phyloP scores from a whole-genome alignment of 495 filamentous ascomycete species.

The Tuber calosporum region DNA sequence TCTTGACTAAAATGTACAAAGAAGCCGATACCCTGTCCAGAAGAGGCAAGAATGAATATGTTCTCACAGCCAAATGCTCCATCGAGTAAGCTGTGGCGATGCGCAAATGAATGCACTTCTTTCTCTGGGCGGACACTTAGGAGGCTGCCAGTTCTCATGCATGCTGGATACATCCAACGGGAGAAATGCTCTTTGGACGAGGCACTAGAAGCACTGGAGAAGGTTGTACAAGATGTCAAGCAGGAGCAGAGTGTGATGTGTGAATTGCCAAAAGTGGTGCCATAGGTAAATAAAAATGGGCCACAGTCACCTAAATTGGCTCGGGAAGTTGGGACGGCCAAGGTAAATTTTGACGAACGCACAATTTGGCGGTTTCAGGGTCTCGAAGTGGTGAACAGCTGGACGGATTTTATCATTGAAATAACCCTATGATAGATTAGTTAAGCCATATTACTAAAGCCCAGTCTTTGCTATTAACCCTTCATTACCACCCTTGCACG shows the following conservation, averaged over 20 bases:
- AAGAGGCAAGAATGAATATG: slow-evolving; percentile 36
- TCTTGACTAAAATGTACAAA: slow-evolving; percentile 7
- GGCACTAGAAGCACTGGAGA: slow-evolving; percentile 36
- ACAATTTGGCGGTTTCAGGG: not conserved
- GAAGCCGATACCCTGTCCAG: slow-evolving; percentile 28
- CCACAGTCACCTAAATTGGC: not conserved
- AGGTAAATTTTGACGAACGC: not conserved
- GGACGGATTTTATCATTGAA: not conserved
- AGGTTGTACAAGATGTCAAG: slow-evolving; percentile 29
- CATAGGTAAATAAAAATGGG: not conserved
- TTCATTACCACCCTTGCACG: not conserved
- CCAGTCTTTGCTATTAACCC: not conserved
- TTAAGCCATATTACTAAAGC: not conserved
- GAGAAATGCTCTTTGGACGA: slow-evolving; percentile 29
- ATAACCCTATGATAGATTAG: not conserved
- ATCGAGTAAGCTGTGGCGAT: slow-evolving; percentile 38
- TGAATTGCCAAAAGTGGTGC: not conserved
- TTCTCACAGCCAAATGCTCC: slow-evolving; percentile 35
- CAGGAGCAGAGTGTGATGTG: not conserved
- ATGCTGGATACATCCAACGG: slow-evolving; percentile 38
- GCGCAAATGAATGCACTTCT: slow-evolving; percentile 25
- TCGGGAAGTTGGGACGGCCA: not conserved
- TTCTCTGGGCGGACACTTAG: slow-evolving; percentile 35
- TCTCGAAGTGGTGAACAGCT: not conserved
- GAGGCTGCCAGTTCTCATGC: slow-evolving; percentile 40